Conservation (phyloP, 106 monocot species). For the Xerophyta viscosa region DNA sequence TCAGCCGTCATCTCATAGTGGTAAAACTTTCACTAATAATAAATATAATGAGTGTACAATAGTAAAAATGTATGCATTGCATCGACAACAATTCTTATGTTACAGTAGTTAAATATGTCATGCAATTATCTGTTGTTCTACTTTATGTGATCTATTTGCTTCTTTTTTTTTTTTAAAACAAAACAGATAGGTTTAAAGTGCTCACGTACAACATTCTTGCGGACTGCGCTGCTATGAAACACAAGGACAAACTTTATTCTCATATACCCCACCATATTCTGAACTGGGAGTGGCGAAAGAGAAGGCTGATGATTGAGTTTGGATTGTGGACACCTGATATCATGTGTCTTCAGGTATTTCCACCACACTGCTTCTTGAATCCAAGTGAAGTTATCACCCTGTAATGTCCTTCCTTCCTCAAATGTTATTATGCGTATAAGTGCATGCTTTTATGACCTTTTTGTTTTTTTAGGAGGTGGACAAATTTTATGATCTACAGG, state of each 20-base stretch:
- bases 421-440: no score
- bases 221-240: slow-evolving; percentile 78
- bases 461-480: slow-evolving; percentile 77
- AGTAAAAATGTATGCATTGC: neutral
- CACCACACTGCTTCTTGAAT: slow-evolving; percentile 1
- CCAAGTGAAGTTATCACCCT: no score
- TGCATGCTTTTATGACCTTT: neutral
- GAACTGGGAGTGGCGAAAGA: slow-evolving; percentile 93
- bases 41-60: neutral
- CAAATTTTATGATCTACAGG: slow-evolving; percentile 65
- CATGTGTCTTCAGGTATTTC: slow-evolving; percentile 99
- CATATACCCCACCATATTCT: slow-evolving; percentile 63
- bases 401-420: no score
- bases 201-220: slow-evolving; percentile 96
- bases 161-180: slow-evolving; percentile 5
- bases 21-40: slow-evolving; percentile 25
- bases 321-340: slow-evolving; percentile 88
- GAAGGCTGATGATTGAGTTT: slow-evolving; percentile 68
- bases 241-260: slow-evolving; percentile 60
- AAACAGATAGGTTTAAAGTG: slow-evolving; percentile 66
- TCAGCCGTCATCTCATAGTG: slow-evolving; percentile 39
- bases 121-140: neutral
- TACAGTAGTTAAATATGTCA: no score
- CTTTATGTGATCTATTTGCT: neutral
- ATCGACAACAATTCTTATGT: neutral